Evolutionary conservation across 23 red algal genomes (phyloP), one percentile per base, ranked within the genome.

Genomic region (Gracilariopsis chorda): DNA sequence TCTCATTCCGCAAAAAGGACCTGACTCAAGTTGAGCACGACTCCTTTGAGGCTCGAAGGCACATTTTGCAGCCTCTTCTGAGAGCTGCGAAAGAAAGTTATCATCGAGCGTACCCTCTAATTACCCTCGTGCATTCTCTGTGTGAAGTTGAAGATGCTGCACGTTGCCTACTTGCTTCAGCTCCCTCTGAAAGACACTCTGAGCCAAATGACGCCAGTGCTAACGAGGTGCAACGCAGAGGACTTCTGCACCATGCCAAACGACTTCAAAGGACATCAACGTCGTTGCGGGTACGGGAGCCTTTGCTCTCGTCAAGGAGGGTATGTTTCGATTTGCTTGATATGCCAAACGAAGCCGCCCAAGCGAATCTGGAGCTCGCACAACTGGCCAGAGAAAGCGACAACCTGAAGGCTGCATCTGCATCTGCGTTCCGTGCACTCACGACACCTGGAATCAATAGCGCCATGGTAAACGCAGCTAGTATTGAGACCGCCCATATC

Each of bases 51-150:
- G 69, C 69, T 72, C 61, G 92, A 41, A 28, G 48, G 13, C 43
- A 80, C 35, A 44, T 95, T 6, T 48, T 71, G 24, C 41, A 71
- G 47, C 78, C 93, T 2, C 56, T 89, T 14, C 35, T 71, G 16
- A 48, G 75, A 21, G 64, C 82, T 30, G 79, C 93, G 7, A 58
- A 51, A 28, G 93, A 95, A 84, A 77, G 84, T 20, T 95, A 95
- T 64, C 48, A 36, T 76, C 93, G 81, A 20, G 35, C 80, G 21
- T 95, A 95, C 60, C 93, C 93, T 16, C 71, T 88, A 16, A 44
- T 95, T 55, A 77, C 80, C 23, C 55, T 62, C 3, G 61, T 95
- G 35, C 93, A 95, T 40, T 70, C 85, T 25, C 7, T 90, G 48
- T 63, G 72, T 24, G 93, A 95, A 36, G 55, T 89, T 20, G 93